phyloP scores from a whole-genome alignment of 1,284 basidiomycete species.

The Athelia sp. region DNA sequence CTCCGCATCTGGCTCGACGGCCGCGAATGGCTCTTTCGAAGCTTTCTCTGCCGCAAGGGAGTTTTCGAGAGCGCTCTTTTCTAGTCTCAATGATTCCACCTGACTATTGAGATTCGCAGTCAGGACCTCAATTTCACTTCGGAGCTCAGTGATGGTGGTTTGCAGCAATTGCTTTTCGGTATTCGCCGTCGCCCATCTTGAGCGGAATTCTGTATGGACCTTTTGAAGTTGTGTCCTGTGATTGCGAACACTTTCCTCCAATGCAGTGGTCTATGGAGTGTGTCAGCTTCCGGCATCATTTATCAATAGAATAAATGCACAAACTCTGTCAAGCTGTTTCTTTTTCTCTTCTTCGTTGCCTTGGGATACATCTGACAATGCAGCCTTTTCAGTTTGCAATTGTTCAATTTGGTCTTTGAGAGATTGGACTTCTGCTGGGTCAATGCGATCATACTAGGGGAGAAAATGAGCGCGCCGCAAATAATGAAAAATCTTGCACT shows the following conservation, averaged over 20 bases:
- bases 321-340: slow-evolving; percentile 10
- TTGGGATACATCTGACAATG: slow-evolving; percentile 30
- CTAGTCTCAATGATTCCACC: not conserved
- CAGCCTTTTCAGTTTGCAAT: slow-evolving; percentile 38
- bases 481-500: not conserved
- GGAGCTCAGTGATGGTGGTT: slow-evolving; percentile 29
- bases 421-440: slow-evolving; percentile 81
- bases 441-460: slow-evolving; percentile 77
- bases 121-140: slow-evolving; percentile 31
- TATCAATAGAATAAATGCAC: slow-evolving; percentile 8
- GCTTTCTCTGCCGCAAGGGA: slow-evolving; percentile 29
- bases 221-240: slow-evolving; percentile 28
- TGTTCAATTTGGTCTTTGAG: slow-evolving; percentile 69
- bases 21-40: slow-evolving; percentile 17
- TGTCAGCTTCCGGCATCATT: slow-evolving; percentile 7
- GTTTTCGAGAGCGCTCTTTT: slow-evolving; percentile 28
- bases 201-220: not conserved
- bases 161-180: slow-evolving; percentile 31
- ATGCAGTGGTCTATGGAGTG: slow-evolving; percentile 19
- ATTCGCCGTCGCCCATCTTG: slow-evolving; percentile 30
- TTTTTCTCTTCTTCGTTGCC: slow-evolving; percentile 34
- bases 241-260: slow-evolving; percentile 30
- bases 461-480: slow-evolving; percentile 5
- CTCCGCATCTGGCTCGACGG: slow-evolving; percentile 24
- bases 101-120: not conserved